Evolutionary conservation across 176 grass and related monocot genomes (phyloP), one percentile per base, ranked within the genome.

Genomic region (Avena insularis): DNA sequence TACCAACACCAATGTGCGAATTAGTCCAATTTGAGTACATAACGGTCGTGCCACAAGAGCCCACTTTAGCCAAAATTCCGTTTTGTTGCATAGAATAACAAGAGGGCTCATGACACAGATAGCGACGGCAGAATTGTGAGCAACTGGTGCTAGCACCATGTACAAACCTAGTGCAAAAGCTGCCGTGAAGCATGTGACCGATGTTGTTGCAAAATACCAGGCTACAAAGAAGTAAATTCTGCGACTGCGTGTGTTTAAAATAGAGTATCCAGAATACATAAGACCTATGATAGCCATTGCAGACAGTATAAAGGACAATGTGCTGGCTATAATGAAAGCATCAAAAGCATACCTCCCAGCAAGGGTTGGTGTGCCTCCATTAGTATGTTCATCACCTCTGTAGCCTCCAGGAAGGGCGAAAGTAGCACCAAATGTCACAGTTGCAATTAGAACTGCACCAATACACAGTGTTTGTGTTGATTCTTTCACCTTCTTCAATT

Each of bases 351-450:
- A 74, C 43, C n/a, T 74, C 71, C 71, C 45, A 3, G 71, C 43
- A 74, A 74, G 71, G 25, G 71, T 74, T 49, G 71, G 71, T 15
- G 71, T 74, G 69, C 69, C 69, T 72, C 40, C 20, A 72, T 74
- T 74, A 50, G 45, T 27, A 74, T 27, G 43, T 27, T 74, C 71
- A 74, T 25, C 71, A 15, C 0, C 45, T 27, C 2, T 50, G 45
- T 74, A 74, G 14, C 71, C 71, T 74, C 71, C 71, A 74, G 71
- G 71, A 74, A 74, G 10, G n/a, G 45, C 71, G 12, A 25, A 74
- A 49, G 71, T 50, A 49, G n/a, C 71, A 15, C 20, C n/a, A 74
- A 74, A 74, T 8, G 45, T 74, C n/a, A 13, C 45, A 25, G 71
- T 74, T 50, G 71, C 71, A 49, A 74, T 4, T 74, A 74, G 45